phyloP scores from a whole-genome alignment of 345 rosid genomes.

The Eutrema yunnanense region DNA sequence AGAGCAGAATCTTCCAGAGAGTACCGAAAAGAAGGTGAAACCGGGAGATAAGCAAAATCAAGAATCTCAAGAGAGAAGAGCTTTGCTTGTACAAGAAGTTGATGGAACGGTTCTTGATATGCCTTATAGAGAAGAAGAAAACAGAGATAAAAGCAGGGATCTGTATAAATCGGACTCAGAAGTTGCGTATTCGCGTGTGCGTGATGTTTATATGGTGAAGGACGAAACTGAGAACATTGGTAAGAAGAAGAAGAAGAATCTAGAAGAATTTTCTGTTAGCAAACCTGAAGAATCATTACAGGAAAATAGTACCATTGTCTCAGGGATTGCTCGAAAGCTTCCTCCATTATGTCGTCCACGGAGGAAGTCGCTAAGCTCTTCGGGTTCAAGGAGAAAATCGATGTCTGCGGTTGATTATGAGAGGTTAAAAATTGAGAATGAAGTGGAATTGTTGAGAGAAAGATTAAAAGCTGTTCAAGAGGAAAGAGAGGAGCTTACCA shows the following conservation, averaged over 20 bases:
- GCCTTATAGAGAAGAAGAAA: constrained; percentile 14
- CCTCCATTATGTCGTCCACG: constrained; percentile 35
- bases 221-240: constrained; percentile 21
- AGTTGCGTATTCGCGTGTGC: constrained; percentile 16
- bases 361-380: constrained; percentile 23
- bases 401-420: constrained; percentile 76
- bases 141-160: background rate
- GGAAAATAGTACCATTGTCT: constrained; percentile 35
- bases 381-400: constrained; percentile 47
- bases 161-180: constrained; percentile 29
- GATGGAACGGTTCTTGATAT: constrained; percentile 28
- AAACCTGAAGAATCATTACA: constrained; percentile 5
- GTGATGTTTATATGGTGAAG: constrained; percentile 35
- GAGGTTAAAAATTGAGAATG: constrained; percentile 62
- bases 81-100: constrained; percentile 40
- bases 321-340: constrained; percentile 33
- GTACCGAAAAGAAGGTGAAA: constrained; percentile 3
- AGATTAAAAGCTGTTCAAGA: constrained; percentile 52
- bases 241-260: constrained; percentile 23
- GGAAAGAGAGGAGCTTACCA: constrained; percentile 56
- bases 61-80: constrained; percentile 27
- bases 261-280: constrained; percentile 15
- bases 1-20: background rate
- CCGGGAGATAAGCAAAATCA: constrained; percentile 10
- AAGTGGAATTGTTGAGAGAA: constrained; percentile 62